A percentile compares a stretch with the other conserved stretches of the same genome.
phyloP scores from a whole-genome alignment of 2,329 filamentous ascomycete genomes.

The Ramichloridium luteum region DNA sequence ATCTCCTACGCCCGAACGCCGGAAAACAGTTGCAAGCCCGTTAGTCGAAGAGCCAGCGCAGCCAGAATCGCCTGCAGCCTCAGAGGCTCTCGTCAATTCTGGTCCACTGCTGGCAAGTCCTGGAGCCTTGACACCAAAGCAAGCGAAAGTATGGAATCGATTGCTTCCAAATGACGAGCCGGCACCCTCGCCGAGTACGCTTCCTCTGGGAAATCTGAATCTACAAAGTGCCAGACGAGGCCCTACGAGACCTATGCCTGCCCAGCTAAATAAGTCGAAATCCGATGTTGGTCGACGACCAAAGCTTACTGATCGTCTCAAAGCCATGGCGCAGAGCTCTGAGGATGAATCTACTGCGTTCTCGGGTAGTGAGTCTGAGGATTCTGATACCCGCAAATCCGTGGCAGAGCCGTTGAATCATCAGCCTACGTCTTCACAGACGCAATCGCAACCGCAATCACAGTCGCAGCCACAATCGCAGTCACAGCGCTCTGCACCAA shows the following conservation, averaged over 20 bases:
- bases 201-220: conserved; percentile 15
- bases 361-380: conserved; percentile 12
- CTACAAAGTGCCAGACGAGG: conserved; percentile 10
- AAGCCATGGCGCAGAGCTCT: conserved; percentile 17
- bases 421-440: too few species aligned
- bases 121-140: conserved; percentile 20
- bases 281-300: conserved; percentile 16
- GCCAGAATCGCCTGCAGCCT: too few species aligned
- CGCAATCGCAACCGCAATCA: too few species aligned
- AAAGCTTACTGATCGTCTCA: conserved; percentile 24
- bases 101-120: too few species aligned
- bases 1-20: too few species aligned
- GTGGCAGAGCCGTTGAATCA: conserved; percentile 4
- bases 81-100: too few species aligned
- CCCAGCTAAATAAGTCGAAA: conserved; percentile 12
- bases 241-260: background rate
- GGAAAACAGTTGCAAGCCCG: too few species aligned
- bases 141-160: conserved; percentile 21
- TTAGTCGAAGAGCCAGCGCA: too few species aligned
- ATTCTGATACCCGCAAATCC: conserved; percentile 2
- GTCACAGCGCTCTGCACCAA: background rate
- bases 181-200: conserved; percentile 14
- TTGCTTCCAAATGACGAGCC: conserved; percentile 14
- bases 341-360: conserved; percentile 17
- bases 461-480: conserved; percentile 5